phyloP scores from a whole-genome alignment of 768 basidiomycete genomes.

The Leccinum disarticulatum region DNA sequence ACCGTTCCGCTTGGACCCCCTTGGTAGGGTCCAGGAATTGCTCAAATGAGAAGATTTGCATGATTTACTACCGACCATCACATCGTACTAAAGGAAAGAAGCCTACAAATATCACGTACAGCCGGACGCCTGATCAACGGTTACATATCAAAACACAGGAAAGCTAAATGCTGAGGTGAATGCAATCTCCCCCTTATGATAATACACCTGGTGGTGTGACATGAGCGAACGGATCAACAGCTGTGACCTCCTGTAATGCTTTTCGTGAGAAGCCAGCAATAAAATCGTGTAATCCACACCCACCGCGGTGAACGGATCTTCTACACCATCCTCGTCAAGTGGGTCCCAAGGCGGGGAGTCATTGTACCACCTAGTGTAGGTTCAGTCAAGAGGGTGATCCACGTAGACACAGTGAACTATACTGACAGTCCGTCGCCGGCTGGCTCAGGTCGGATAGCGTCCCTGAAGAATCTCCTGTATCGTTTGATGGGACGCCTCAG shows the following conservation, averaged over 20 bases:
- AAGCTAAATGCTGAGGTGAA: not conserved
- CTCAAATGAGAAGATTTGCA: not conserved
- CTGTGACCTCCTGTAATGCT: constrained; percentile 2
- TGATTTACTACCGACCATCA: not conserved
- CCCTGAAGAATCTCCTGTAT: constrained; percentile 18
- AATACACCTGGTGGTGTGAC: not conserved
- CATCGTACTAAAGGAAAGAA: not conserved
- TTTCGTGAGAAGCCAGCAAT: not conserved
- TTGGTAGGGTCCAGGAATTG: too few relatives aligned
- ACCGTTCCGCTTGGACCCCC: constrained; percentile 15
- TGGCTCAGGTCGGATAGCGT: constrained; percentile 9
- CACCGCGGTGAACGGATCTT: constrained; percentile 22
- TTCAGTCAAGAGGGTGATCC: not conserved
- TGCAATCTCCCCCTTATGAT: not conserved
- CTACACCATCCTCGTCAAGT: constrained; percentile 27
- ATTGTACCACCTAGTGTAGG: constrained; percentile 18
- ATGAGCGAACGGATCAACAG: constrained; percentile 17
- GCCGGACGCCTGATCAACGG: not conserved
- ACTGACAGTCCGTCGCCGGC: constrained; percentile 24
- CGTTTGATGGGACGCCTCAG: constrained; percentile 18
- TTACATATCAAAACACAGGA: not conserved
- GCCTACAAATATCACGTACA: not conserved
- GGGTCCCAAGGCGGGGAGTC: constrained; percentile 28
- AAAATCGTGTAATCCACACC: not conserved
- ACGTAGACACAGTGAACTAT: not conserved